A percentile compares a stretch with the other conserved stretches of the same genome.
Evolutionary conservation across 148 eudicot genomes (phyloP).

Genomic region (Heliosperma pusillum): DNA sequence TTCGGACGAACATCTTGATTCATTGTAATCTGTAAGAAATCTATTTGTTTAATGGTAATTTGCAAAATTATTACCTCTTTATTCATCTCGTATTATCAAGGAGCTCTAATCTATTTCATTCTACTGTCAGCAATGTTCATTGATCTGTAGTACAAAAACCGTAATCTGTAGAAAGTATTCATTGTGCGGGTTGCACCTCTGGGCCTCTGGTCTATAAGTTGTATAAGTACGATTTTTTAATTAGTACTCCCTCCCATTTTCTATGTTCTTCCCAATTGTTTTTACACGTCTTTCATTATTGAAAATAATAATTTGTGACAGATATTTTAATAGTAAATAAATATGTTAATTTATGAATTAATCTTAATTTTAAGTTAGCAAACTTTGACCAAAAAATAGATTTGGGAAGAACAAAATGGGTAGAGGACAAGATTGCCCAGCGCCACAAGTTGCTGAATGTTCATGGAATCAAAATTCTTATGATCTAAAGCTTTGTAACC

Average conservation of each 20-base stretch:
- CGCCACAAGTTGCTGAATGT: slow-evolving; percentile 15
- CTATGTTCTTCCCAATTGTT: no score
- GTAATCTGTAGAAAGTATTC: slow-evolving; percentile 33
- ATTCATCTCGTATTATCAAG: slow-evolving; percentile 19
- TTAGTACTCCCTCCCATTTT: no score
- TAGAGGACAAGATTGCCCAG: no score
- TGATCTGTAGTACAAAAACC: slow-evolving; percentile 18
- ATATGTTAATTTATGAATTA: no score
- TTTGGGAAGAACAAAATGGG: no score
- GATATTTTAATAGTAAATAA: no score
- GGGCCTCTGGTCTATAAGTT: not conserved
- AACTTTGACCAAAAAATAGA: no score
- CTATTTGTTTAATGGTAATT: slow-evolving; percentile 4
- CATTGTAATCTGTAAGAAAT: slow-evolving; percentile 16
- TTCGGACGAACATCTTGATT: slow-evolving; percentile 60
- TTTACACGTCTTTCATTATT: no score
- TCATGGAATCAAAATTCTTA: slow-evolving; percentile 20
- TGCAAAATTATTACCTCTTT: slow-evolving; percentile 6
- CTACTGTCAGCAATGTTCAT: slow-evolving; percentile 10
- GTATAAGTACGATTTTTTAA: slow-evolving; percentile 27
- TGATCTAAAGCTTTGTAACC: not conserved
- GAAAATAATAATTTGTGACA: no score
- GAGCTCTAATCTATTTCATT: slow-evolving; percentile 9
- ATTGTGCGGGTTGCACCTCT: slow-evolving; percentile 4
- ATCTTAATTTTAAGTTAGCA: no score